Evolutionary conservation across 805 yeast species (phyloP), one percentile per base, ranked within the genome.

Genomic region (Clavispora phyllophila): DNA sequence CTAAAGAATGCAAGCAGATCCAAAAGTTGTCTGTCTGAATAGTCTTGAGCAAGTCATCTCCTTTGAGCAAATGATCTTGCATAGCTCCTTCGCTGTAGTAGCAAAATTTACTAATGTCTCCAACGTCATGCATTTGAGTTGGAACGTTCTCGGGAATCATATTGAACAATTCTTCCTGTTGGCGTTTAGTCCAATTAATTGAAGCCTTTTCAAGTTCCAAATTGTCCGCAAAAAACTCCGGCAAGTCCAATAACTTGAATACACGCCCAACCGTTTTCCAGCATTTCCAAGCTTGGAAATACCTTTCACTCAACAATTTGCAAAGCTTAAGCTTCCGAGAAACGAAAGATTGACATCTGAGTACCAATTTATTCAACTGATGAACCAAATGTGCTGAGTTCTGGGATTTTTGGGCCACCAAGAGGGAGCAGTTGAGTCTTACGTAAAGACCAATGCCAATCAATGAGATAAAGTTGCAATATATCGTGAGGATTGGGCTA

Each of bases 1-100:
- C 31, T 17, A 27, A 27, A n/a, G 17, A 13, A 14, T 27, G 13
- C 31, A 27, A n/a, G 24, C 42, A 36, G 14, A 51, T 43, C 55
- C 55, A 51, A 36, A 50, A 50, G 22, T 50, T 50, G 37, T 51
- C 55, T 3, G 55, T 48, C 25, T 51, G 55, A 3, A 51, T 31
- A 7, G 54, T 48, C 17, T 46, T 49, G 32, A 42, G 42, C 41
- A 51, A 44, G 37, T 51, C 54, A 4, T 22, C 19, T 2, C 54
- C 50, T 9, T 15, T 25, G 13, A 48, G 31, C n/a, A 41, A 37
- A 4, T 35, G 33, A 29, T 51, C 55, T 33, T 41, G 42, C 9
- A 47, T 39, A 15, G 39, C 37, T 12, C 25, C 25, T 18, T 39
- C 27, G 39, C 41, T 42, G 19, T 33, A 38, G 41, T 51, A 51